Base-by-base conservation (phyloP, 2,329 filamentous ascomycete species). In the Stachybotrys chartarum region DNA sequence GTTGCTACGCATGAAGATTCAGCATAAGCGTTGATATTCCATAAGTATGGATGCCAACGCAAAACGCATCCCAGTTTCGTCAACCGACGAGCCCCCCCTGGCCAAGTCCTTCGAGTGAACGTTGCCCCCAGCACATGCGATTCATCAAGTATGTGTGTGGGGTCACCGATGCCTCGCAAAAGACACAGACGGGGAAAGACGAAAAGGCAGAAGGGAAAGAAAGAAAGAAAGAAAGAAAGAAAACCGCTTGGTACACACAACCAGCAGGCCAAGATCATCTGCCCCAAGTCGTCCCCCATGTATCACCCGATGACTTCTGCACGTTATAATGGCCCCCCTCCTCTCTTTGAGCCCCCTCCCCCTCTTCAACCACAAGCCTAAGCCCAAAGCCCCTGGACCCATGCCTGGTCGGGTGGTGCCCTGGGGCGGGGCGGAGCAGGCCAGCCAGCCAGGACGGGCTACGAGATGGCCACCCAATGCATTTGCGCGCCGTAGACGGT, bases 401-500 rank as follows among this genome's bases (percentile, higher is more conserved):
- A 47, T 47, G 45, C 45, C 35, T 47, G 45, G 45, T 47, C 45
- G 45, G 45, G 45, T 47, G 45, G 45, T 47, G 45, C 18, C n/a
- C 45, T 52, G 14, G 44, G 54, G 54, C 54, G 54, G 54, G 54
- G 54, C 54, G 44, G 30, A 56, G 54, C 51, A 39, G 8, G 47
- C 52, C 24, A 24, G 24, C 54, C 45, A 56, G 54, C 53, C 24
- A 24, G 24, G 54, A 53, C 51, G 54, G 48, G 45, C 45, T 17
- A 6, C 7, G 16, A 47, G 45, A 47, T 47, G 16, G 16, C 16
- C 45, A 47, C 45, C 45, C 35, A 42, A 42, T 14, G 35, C 35
- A 10, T 14, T 42, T 24, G 24, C 24, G 24, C 35, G 35, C 35
- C 14, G 35, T 42, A 42, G 35, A 14, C 35, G 8, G 35, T 42